A percentile compares a stretch with the other conserved stretches of the same genome.
Conservation (phyloP, 495 filamentous ascomycete genomes). For the Aspergillus sclerotioniger region DNA sequence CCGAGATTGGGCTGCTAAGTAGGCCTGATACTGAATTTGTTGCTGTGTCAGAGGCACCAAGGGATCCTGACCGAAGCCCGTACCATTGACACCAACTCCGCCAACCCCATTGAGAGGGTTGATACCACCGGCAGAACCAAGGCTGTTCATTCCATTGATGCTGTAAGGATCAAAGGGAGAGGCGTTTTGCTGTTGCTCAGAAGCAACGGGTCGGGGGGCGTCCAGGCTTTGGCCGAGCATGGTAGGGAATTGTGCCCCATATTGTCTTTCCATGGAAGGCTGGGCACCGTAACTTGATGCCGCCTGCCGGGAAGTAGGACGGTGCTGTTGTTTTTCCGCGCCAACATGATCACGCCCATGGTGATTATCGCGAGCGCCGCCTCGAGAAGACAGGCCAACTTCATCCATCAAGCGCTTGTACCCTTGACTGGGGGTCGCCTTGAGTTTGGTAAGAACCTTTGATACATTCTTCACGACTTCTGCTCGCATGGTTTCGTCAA, state of each 20-base stretch:
- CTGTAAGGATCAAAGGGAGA: conserved; percentile 44
- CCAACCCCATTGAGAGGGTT: conserved; percentile 26
- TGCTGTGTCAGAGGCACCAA: conserved; percentile 40
- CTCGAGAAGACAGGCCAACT: conserved; percentile 75
- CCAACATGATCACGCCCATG: conserved; percentile 43
- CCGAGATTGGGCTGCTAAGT: conserved; percentile 41
- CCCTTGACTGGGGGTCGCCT: conserved; percentile 89
- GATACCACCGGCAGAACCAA: conserved; percentile 19
- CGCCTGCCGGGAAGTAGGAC: conserved; percentile 48
- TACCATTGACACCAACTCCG: conserved; percentile 21
- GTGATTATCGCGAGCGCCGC: conserved; percentile 47
- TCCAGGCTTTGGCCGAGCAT: conserved; percentile 39
- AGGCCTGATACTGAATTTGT: conserved; percentile 49
- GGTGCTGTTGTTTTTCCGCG: conserved; percentile 48
- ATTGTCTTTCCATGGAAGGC: conserved; percentile 46
- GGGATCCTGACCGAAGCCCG: conserved; percentile 42
- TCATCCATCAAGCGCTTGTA: conserved; percentile 99
- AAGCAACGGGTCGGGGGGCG: conserved; percentile 32
- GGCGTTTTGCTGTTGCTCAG: conserved; percentile 38
- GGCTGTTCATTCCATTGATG: conserved; percentile 36
- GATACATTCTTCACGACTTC: conserved; percentile 90
- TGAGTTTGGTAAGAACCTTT: conserved; percentile 82
- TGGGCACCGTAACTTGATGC: conserved; percentile 42
- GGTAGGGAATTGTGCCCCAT: conserved; percentile 43
- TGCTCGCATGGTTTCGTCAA: conserved; percentile 84